Evolutionary conservation across 2,329 filamentous ascomycete species (phyloP), one percentile per base, ranked within the genome.

Genomic region (Lachnellula subtilissima): DNA sequence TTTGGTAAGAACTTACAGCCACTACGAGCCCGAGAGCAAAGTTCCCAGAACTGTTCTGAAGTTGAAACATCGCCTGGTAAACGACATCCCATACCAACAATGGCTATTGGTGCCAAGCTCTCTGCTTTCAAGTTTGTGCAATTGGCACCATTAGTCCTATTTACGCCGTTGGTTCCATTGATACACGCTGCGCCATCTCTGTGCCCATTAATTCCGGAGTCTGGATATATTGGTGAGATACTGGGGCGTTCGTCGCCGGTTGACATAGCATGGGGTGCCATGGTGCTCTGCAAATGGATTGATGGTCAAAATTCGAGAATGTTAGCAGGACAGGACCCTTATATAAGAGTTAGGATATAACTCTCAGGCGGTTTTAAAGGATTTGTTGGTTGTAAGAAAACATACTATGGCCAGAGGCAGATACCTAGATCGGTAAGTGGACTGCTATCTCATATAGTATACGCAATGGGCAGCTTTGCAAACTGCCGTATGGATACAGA

Each of bases 1-100:
- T 32, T 32, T 2, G 28, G 28, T 12, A 11, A 32, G 23, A 19
- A 45, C 42, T 45, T 23, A 45, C 45, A 72, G 6, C 71, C 71
- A 53, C 67, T 72, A 48, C 70, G 66, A 50, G 70, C 70, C 46
- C 71, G 64, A n/a, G 70, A 70, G 53, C 67, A 69, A 14, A 74
- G 56, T 60, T 73, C 70, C 72, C 72, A 74, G 45, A 74, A 71
- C 55, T 73, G 70, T 15, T 71, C 69, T 5, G 71, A 65, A 28
- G 65, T 70, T 4, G 67, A 64, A 1, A 72, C 69, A 53, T 70
- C 69, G 15, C 71, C 71, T 12, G 72, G 69, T 3, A 73, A 61
- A 37, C 72, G 67, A 52, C 70, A 73, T 9, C 69, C 66, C 67
- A 73, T 72, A 43, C 69, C 70, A 17, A 67, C 57, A 46, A 73